A percentile compares a stretch with the other conserved stretches of the same genome.
These are phyloP conservation scores for Dactylellina drechsleri DNA, from an alignment of 2,329 filamentous ascomycete genomes.

Conservation along the genomic window DNA sequence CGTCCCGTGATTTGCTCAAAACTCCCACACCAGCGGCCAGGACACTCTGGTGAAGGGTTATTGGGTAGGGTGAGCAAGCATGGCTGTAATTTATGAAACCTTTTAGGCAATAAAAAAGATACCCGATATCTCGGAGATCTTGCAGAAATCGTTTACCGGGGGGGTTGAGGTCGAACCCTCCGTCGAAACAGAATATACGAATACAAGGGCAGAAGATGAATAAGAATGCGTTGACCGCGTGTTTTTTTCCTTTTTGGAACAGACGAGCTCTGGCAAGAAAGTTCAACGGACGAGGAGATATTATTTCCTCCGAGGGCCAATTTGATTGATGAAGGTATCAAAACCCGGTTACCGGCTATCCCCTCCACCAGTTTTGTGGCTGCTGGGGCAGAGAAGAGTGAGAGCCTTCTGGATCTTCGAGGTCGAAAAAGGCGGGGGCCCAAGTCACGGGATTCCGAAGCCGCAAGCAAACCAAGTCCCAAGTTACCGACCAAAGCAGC, in stretches of 20 bases:
- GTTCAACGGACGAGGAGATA: constrained; percentile 30
- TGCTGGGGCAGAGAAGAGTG: constrained; percentile 10
- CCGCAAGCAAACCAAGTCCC: neutral
- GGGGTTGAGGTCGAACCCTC: constrained; percentile 9
- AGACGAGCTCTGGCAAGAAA: constrained; percentile 13
- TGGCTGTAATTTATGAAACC: constrained; percentile 39
- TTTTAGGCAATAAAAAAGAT: constrained; percentile 49
- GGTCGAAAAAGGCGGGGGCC: constrained; percentile 13
- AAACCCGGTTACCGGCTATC: constrained; percentile 43
- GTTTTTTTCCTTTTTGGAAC: constrained; percentile 48
- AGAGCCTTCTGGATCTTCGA: constrained; percentile 13
- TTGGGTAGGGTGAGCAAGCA: constrained; percentile 10
- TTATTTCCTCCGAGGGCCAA: constrained; percentile 10
- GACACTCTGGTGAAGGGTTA: neutral
- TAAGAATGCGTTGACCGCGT: constrained; percentile 50
- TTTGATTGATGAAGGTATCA: constrained; percentile 41
- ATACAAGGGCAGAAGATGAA: constrained; percentile 5
- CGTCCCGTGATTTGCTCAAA: constrained; percentile 54
- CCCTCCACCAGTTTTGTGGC: constrained; percentile 44
- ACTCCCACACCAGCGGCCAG: constrained; percentile 43
- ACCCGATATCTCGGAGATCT: constrained; percentile 55
- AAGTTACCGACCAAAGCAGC: constrained; percentile 7
- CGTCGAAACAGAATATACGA: constrained; percentile 35
- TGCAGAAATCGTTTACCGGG: constrained; percentile 40
- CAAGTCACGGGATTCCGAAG: constrained; percentile 3